Conservation (phyloP, 495 filamentous ascomycete genomes). For the Annulohypoxylon moriforme region DNA sequence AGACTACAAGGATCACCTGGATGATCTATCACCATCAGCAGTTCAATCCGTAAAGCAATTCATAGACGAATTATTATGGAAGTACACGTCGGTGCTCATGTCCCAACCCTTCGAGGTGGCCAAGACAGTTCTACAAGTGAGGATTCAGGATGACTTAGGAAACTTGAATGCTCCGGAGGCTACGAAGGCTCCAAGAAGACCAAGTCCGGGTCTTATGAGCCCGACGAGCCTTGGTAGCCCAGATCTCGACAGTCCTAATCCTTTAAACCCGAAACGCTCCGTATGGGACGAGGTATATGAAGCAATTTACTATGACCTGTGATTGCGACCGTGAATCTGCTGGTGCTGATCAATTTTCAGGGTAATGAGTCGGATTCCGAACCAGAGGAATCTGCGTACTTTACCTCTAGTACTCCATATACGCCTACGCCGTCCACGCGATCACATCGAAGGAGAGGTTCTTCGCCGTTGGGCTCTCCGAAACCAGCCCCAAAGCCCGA, state of each 20-base stretch:
- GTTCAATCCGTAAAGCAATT: constrained; percentile 76
- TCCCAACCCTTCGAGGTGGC: constrained; percentile 98
- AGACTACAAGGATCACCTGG: constrained; percentile 88
- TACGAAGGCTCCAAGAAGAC: constrained; percentile 14
- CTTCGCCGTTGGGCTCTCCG: constrained; percentile 48
- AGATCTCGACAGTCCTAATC: constrained; percentile 35
- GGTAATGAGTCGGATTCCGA: constrained; percentile 73
- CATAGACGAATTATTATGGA: constrained; percentile 83
- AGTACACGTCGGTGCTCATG: constrained; percentile 83
- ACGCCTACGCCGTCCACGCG: constrained; percentile 66
- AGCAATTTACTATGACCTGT: constrained; percentile 12
- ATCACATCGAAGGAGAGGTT: constrained; percentile 43
- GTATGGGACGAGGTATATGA: constrained; percentile 62
- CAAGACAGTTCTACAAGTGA: constrained; percentile 90
- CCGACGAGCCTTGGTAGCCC: constrained; percentile 42
- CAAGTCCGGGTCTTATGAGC: constrained; percentile 27
- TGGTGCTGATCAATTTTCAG: constrained; percentile 41
- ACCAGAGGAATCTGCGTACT: constrained; percentile 83
- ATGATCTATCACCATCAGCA: constrained; percentile 78
- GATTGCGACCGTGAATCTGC: not conserved
- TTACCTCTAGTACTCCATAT: constrained; percentile 76
- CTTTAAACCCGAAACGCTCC: constrained; percentile 53
- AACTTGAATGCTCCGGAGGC: constrained; percentile 45
- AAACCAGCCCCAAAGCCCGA: constrained; percentile 42
- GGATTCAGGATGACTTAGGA: constrained; percentile 62